Evolutionary conservation across 768 basidiomycete species (phyloP), one percentile per base, ranked within the genome.

Genomic region (Brasilioporus rufonigricans): DNA sequence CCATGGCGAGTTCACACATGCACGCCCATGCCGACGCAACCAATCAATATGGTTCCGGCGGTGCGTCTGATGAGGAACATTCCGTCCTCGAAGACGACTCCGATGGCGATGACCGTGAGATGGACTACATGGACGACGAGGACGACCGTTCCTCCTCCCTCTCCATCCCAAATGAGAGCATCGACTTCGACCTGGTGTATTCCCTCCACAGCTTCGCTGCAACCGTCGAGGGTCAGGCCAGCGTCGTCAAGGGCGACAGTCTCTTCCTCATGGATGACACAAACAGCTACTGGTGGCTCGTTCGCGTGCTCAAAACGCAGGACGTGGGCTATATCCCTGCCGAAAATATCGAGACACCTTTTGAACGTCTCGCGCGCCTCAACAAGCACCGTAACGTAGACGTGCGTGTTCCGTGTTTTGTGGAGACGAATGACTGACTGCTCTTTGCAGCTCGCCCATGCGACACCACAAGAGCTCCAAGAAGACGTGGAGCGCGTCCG

Each of bases 271-370:
- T 98, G 83, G 97, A 99, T 74, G 97, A 99, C 71, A 93, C 88
- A 53, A 98, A 99, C 72, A 93, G 91, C 73, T 99, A 99, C 75
- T 98, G 97, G 97, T 98, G 97, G 97, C 89, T 98, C 47, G 96
- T 99, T 9, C 85, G 94, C 44, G 97, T 99, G 10, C 85, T 99
- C 59, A 98, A 98, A 76, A 98, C 96, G 9, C 94, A 98, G 72
- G 94, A 97, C 65, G 93, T 99, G 16, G 97, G 97, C 0, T 99
- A 99, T 71, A 98, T 99, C 47, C 97, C 97, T 18, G 97, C 97
- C 0, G 97, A 99, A 74, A 98, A 98, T 70, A 98, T 99, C 61
- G 97, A 99, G 71, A 99, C 97, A 0, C 97, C 97, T 0, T 97
- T 93, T 64, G 97, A 99, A 68, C 82, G 97, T 33, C 81, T 98